A percentile compares a stretch with the other conserved stretches of the same genome.
phyloP scores from a whole-genome alignment of 805 yeast species.

The Saccharomycopsis javanensis region DNA sequence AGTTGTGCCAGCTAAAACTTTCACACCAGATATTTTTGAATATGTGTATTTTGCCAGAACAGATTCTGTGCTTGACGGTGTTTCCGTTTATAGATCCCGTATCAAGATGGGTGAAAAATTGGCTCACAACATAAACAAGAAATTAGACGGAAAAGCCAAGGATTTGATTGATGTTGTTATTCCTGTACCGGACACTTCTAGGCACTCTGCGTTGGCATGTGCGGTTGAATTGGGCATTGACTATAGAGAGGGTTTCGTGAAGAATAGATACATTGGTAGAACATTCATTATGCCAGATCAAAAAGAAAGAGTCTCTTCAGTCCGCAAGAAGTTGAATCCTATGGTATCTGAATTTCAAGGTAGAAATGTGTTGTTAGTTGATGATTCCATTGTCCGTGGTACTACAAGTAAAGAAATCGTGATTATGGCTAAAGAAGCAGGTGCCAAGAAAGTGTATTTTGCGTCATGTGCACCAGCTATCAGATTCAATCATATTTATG shows the following conservation, averaged over 20 bases:
- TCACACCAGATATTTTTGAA: slow-evolving; percentile 94
- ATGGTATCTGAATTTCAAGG: slow-evolving; percentile 88
- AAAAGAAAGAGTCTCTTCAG: slow-evolving; percentile 85
- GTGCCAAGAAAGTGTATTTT: slow-evolving; percentile 88
- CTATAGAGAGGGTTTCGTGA: slow-evolving; percentile 94
- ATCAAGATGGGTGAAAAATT: slow-evolving; percentile 88
- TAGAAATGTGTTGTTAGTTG: slow-evolving; percentile 80
- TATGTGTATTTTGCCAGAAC: slow-evolving; percentile 98
- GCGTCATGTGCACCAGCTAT: slow-evolving; percentile 99
- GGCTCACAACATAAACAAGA: slow-evolving; percentile 54
- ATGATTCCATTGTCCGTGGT: slow-evolving; percentile 96
- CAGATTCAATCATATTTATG: slow-evolving; percentile 90
- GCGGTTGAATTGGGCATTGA: slow-evolving; percentile 74
- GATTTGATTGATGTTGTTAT: slow-evolving; percentile 83
- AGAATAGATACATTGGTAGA: slow-evolving; percentile 93
- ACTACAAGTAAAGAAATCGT: slow-evolving; percentile 95
- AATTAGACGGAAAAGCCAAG: slow-evolving; percentile 36
- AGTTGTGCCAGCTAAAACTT: slow-evolving; percentile 65
- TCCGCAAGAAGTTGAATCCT: slow-evolving; percentile 89
- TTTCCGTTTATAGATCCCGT: slow-evolving; percentile 87
- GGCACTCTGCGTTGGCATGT: slow-evolving; percentile 89
- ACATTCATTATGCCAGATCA: slow-evolving; percentile 99
- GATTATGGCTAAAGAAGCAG: slow-evolving; percentile 97
- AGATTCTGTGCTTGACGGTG: slow-evolving; percentile 93
- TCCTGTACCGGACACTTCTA: slow-evolving; percentile 97